phyloP scores from a whole-genome alignment of 1,139 yeast species.

The Scheffersomyces quercinus region DNA sequence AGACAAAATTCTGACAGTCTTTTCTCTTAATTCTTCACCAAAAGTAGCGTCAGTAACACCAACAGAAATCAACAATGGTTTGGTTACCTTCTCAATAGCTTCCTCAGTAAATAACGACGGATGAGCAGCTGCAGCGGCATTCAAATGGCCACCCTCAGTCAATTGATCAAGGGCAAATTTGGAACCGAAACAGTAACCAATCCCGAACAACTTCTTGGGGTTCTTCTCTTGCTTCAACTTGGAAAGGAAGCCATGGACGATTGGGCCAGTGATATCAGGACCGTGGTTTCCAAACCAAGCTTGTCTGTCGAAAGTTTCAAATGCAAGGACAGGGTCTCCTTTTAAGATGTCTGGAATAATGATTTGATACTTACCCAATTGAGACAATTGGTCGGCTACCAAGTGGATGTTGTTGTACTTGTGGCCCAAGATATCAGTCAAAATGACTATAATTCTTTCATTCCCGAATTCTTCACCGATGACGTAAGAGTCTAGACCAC shows the following conservation, averaged over 20 bases:
- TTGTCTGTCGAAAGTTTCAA: conserved; percentile 21
- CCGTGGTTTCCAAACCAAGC: conserved; percentile 60
- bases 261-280: conserved; percentile 41
- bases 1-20: conserved; percentile 16
- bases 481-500: conserved; percentile 19
- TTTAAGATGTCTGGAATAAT: conserved; percentile 22
- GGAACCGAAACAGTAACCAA: conserved; percentile 25
- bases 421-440: conserved; percentile 22
- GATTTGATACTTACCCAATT: conserved; percentile 26
- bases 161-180: conserved; percentile 15
- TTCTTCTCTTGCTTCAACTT: conserved; percentile 4
- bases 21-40: conserved; percentile 16
- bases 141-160: conserved; percentile 12
- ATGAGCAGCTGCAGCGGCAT: conserved; percentile 21
- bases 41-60: conserved; percentile 19
- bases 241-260: conserved; percentile 9
- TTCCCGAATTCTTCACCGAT: conserved; percentile 15
- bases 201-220: conserved; percentile 13
- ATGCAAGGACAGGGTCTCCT: conserved; percentile 14
- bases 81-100: conserved; percentile 14
- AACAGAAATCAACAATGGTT: conserved; percentile 19
- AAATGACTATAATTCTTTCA: conserved; percentile 15
- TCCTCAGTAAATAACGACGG: conserved; percentile 20
- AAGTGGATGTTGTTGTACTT: conserved; percentile 20
- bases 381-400: conserved; percentile 19